Conservation (phyloP, 2,329 filamentous ascomycete genomes). For the Cladosporium sphaerospermum region DNA sequence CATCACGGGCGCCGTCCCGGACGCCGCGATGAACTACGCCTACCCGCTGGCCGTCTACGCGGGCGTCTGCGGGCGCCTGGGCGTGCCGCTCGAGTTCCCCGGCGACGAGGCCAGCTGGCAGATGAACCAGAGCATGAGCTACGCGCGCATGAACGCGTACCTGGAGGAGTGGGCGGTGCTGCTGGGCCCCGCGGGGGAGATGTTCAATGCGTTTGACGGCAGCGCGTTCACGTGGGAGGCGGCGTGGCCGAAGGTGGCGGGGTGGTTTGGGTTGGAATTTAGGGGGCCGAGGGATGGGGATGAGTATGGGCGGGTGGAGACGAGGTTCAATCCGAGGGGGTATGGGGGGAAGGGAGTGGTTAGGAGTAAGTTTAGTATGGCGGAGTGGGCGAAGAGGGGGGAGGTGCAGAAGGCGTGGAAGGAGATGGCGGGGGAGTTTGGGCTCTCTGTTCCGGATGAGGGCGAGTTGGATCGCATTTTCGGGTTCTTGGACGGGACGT, state of each 20-base stretch:
- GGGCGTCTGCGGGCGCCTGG: conserved; percentile 38
- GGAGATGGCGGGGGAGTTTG: conserved; percentile 29
- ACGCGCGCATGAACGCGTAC: conserved; percentile 44
- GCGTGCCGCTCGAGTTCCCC: conserved; percentile 39
- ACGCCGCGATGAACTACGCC: conserved; percentile 47
- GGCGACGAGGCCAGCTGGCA: conserved; percentile 44
- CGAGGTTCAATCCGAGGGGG: conserved; percentile 21
- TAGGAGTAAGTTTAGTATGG: conserved; percentile 21
- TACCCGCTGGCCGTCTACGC: conserved; percentile 48
- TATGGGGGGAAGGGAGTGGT: conserved; percentile 26
- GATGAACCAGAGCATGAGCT: conserved; percentile 36
- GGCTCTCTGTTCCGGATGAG: conserved; percentile 22
- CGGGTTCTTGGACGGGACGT: conserved; percentile 39
- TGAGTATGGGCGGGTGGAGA: conserved; percentile 20
- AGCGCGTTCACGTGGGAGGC: conserved; percentile 43
- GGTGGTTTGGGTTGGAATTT: conserved; percentile 37
- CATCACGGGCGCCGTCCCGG: conserved; percentile 46
- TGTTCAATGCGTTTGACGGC: conserved; percentile 46
- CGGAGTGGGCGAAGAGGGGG: conserved; percentile 41
- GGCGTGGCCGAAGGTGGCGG: conserved; percentile 44
- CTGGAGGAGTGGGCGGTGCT: conserved; percentile 47
- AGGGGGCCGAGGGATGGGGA: conserved; percentile 23
- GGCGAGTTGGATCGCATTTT: conserved; percentile 44
- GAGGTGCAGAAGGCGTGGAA: conserved; percentile 44
- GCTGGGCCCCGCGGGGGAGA: conserved; percentile 36